Evolutionary conservation across 176 grass and related monocot species (phyloP), one percentile per base, ranked within the genome.

Genomic region (Oryza australiensis): DNA sequence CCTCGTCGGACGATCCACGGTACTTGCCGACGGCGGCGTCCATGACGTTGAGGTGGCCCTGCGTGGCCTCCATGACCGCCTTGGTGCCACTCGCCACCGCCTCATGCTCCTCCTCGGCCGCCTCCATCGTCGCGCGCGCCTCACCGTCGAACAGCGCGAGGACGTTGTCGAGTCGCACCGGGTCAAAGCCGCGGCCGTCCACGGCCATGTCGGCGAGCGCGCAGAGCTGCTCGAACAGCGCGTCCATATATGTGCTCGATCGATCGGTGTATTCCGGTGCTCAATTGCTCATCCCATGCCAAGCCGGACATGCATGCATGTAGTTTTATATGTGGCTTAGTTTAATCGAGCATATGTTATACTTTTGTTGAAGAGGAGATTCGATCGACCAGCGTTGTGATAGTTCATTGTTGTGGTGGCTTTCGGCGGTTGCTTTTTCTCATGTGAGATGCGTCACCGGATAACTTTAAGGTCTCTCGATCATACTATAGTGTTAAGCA

Each of bases 161-260:
- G 28, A 89, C 57, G 37, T 55, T 66, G 57, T 86, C 69, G 46
- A 89, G 53, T 66, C 33, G 73, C 6, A 29, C 79, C 27, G 83
- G 70, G 37, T 89, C 83, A 35, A 92, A 67, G 62, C 55, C 71
- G 33, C 63, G 28, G 43, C 73, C 76, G 1, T 83, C 70, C 4
- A 89, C 5, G 14, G 72, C 84, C 81, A 64, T 70, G 80, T 64
- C 65, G 14, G 74, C 88, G 26, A 86, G 79, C 51, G 3, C 28
- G 26, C 79, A 83, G 27, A 92, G 86, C 14, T 86, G 86, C 68
- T 73, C 71, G 34, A 92, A 92, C 5, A 89, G 87, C 24, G 80
- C 87, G 35, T 92, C 83, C 90, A 89, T 92, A 30, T 16, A 12
- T 7, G 2, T 14, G 1, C 9, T 3, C 13, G 8, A 0, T 2